Evolutionary conservation across 2,329 filamentous ascomycete species (phyloP), one percentile per base, ranked within the genome.

Genomic region (Penicillium sp.): DNA sequence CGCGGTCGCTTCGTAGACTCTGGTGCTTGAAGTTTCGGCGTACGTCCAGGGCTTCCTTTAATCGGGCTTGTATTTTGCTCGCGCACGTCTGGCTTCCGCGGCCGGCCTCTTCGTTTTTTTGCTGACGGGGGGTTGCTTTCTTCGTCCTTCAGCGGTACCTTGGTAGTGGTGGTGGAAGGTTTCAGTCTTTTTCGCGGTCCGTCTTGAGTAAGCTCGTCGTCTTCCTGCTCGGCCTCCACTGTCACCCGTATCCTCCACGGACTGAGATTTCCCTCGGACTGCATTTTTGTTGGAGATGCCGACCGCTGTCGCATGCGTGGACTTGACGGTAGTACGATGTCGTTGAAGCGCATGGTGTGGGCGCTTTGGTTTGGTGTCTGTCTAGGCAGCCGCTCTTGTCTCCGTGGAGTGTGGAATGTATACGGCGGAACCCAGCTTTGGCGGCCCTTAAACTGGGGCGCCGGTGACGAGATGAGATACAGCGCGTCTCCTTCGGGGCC

Each of bases 231-330:
- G 20, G 76, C 76, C 63, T 79, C 75, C 35, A 79, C 70, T 0
- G 76, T 79, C 23, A 79, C 75, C 46, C 74, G 70, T 57, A 79
- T 78, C 55, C 75, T 73, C 76, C 76, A 78, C 26, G 76, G 76
- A 61, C 75, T 79, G 14, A 74, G 63, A 64, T 75, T 75, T 7
- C 69, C 71, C 8, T 74, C 73, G 11, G 66, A 62, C 45, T 67
- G 66, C 2, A 64, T 56, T 47, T 74, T 76, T n/a, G 71, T 67
- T 12, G 73, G 74, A 14, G 74, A 76, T 33, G 69, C 52, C 5
- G 71, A 68, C 42, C 64, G 56, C 47, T 67, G 63, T 47, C 62
- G 60, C 63, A 62, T 68, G 21, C 64, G 62, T 3, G 74, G 73
- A 3, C 72, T 72, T 5, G 67, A 68, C 18, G 73, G 73, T n/a